Base-by-base conservation (phyloP, 192 early-diverging fungal genomes). In the Backusella tarrabulga region DNA sequence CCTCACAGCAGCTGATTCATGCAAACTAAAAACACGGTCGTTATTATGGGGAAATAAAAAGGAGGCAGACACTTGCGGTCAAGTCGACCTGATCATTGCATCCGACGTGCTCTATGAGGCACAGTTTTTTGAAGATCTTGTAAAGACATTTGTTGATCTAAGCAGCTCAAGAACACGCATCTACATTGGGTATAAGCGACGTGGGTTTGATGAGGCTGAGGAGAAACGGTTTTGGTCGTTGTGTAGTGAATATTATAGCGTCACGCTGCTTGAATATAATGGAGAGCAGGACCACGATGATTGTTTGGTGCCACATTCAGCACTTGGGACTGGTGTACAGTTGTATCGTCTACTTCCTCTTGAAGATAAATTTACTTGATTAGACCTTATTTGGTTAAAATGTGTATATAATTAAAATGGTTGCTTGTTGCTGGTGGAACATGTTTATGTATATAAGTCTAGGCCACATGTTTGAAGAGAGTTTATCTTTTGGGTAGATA, bases 51-150 rank as follows among this genome's bases (percentile, higher is more conserved):
- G 76, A 1, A 14, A 72, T 29, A 1, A 23, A 7, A 34, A 77
- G 0, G 14, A 75, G 17, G 67, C 68, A 0, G 40, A 36, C 0
- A 46, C 23, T 0, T 73, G 54, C 9, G 77, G 63, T 36, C 70
- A 41, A 4, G 68, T 83, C 3, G 87, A 88, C 36, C 29, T 84
- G 12, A 72, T 88, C 3, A 71, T 88, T n/a, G 87, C 87, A 1
- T 88, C 87, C 0, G 87, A 88, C 74, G 83, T 88, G 14, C 75
- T 88, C 5, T 88, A 88, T 41, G 83, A 88, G n/a, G 29, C 75
- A 0, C 52, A 77, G 4, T 75, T 73, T 19, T 80, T 85, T 54
- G 74, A 74, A 3, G 42, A 74, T 2, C 63, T 88, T 4, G 73
- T 85, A 36, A 73, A 83, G 38, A 80, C 85, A 3, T 73, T 88